A percentile compares a stretch with the other conserved stretches of the same genome.
Evolutionary conservation across 208 protist species (phyloP).

Genomic region (Wallacemonas rigidus): DNA sequence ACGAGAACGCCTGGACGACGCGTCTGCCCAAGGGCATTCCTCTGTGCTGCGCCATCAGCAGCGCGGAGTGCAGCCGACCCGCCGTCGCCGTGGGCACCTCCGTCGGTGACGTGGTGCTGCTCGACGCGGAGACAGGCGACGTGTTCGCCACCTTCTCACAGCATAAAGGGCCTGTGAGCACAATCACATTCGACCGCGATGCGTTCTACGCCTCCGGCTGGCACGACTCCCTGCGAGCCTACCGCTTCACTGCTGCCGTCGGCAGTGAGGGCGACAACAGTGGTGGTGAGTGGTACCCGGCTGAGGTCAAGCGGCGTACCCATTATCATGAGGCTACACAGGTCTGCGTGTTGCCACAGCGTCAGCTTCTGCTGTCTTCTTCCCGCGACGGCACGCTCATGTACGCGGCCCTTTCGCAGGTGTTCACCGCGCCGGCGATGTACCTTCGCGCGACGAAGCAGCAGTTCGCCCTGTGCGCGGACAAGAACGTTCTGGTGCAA

Average conservation of each 20-base stretch:
- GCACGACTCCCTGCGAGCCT: constrained; percentile 85
- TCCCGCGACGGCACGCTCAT: constrained; percentile 81
- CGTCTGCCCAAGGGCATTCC: constrained; percentile 76
- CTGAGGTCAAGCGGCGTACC: constrained; percentile 89
- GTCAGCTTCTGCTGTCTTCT: constrained; percentile 76
- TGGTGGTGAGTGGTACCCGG: constrained; percentile 71
- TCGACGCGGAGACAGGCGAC: constrained; percentile 69
- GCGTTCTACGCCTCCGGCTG: constrained; percentile 83
- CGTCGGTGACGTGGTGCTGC: constrained; percentile 79
- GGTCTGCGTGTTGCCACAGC: constrained; percentile 45
- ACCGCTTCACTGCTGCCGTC: constrained; percentile 38
- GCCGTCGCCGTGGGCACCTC: constrained; percentile 82
- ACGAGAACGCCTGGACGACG: constrained; percentile 75
- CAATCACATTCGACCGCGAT: constrained; percentile 40
- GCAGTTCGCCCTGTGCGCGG: constrained; percentile 64
- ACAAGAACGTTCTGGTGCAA: constrained; percentile 64
- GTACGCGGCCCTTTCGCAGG: constrained; percentile 49
- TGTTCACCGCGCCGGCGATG: constrained; percentile 77
- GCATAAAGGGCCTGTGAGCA: constrained; percentile 83
- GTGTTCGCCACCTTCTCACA: constrained; percentile 75
- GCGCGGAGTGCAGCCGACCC: constrained; percentile 32
- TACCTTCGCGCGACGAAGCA: constrained; percentile 71
- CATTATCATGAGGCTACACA: constrained; percentile 89
- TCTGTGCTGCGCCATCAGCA: constrained; percentile 59
- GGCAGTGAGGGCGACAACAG: constrained; percentile 16